Evolutionary conservation across 2,329 filamentous ascomycete species (phyloP).

Genomic region (Daldinia sp.): DNA sequence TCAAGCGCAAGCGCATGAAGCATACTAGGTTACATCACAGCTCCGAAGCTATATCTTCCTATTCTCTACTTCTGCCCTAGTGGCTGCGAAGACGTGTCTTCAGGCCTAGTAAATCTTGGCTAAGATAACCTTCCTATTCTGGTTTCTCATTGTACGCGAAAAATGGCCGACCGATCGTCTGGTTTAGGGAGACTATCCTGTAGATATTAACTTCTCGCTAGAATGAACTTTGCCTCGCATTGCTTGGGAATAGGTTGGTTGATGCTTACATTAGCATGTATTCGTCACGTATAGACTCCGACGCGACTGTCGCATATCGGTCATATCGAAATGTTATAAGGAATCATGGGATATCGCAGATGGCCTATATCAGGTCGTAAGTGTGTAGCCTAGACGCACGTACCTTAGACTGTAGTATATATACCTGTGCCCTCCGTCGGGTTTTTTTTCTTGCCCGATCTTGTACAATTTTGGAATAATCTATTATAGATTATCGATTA

Average conservation of each 20-base stretch:
- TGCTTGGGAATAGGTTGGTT: not conserved
- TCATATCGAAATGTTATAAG: too few species aligned
- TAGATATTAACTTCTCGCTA: not conserved
- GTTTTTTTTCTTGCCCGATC: not conserved
- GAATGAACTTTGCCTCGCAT: not conserved
- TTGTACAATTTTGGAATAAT: not conserved
- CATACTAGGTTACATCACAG: constrained; percentile 12
- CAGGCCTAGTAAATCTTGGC: constrained; percentile 2
- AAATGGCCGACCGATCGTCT: not conserved
- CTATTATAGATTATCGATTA: not conserved
- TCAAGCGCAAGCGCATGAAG: not conserved
- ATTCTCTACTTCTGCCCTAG: not conserved
- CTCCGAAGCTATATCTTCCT: constrained; percentile 3
- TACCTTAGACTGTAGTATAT: too few species aligned
- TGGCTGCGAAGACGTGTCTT: not conserved
- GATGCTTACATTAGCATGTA: too few species aligned
- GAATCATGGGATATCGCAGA: too few species aligned
- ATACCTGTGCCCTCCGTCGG: too few species aligned
- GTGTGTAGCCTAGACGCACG: too few species aligned
- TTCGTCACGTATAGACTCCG: too few species aligned
- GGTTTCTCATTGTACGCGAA: not conserved
- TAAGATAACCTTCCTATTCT: constrained; percentile 25
- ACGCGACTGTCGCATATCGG: too few species aligned
- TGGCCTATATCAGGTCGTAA: too few species aligned
- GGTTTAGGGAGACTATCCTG: not conserved